phyloP scores from a whole-genome alignment of 108 stramenopile species.

The Phaeodactylum tricornutum region DNA sequence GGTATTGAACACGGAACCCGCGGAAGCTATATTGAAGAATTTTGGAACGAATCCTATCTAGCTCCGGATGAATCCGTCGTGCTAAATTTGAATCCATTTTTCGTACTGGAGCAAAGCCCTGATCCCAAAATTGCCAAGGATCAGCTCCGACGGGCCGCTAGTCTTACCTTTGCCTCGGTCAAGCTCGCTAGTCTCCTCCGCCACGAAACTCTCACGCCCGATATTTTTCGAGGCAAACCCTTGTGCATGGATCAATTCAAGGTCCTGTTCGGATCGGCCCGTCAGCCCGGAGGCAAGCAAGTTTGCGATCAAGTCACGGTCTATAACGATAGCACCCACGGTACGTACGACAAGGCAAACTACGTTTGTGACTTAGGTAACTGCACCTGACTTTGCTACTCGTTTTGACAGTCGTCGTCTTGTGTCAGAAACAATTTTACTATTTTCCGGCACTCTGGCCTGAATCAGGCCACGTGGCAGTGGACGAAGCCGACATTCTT shows the following conservation, averaged over 20 bases:
- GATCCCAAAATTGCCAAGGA: constrained; percentile 64
- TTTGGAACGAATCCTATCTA: constrained; percentile 81
- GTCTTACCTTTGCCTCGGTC: constrained; percentile 55
- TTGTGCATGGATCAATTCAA: constrained; percentile 80
- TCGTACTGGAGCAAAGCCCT: constrained; percentile 75
- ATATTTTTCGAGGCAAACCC: constrained; percentile 52
- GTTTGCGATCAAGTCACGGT: constrained; percentile 1
- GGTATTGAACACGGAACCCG: constrained; percentile 33
- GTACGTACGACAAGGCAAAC: not conserved
- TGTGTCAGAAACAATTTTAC: constrained; percentile 60
- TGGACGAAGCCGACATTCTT: constrained; percentile 59
- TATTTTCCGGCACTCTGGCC: constrained; percentile 75
- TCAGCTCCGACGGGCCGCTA: constrained; percentile 60
- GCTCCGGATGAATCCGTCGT: constrained; percentile 74
- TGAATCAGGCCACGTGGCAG: constrained; percentile 58
- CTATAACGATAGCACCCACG: constrained; percentile 1
- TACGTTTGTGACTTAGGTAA: no score
- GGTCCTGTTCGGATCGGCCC: constrained; percentile 10
- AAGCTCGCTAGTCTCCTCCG: constrained; percentile 59
- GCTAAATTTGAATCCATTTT: constrained; percentile 83
- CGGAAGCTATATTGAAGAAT: constrained; percentile 78
- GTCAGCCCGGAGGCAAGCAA: not conserved
- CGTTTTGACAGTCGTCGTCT: constrained; percentile 43
- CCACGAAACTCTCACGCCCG: constrained; percentile 52
- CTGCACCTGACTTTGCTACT: not conserved